Percentiles rank a stretch among this genome's conserved stretches.
These are phyloP conservation scores for Melanomma pulvis-pyrius DNA, from an alignment of 495 filamentous ascomycete genomes.

Conservation along the genomic window DNA sequence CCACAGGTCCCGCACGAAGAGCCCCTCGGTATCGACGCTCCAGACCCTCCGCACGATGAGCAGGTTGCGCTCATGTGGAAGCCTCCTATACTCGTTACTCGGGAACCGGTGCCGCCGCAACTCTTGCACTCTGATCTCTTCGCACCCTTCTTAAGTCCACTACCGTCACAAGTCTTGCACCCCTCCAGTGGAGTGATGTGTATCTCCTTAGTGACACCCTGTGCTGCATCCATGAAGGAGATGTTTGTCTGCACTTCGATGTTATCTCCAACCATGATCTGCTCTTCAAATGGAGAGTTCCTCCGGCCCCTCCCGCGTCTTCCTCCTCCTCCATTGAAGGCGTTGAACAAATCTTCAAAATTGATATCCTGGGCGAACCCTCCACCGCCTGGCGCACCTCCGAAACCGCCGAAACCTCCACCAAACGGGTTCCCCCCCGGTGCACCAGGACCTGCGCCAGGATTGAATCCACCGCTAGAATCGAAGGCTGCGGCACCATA, in stretches of 20 bases:
- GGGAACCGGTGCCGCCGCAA: slow-evolving; percentile 84
- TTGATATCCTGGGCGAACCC: slow-evolving; percentile 80
- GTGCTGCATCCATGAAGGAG: slow-evolving; percentile 94
- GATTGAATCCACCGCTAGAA: slow-evolving; percentile 70
- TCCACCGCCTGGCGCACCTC: slow-evolving; percentile 56
- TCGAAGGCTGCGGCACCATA: slow-evolving; percentile 90
- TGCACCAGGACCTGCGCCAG: slow-evolving; percentile 61
- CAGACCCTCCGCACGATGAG: slow-evolving; percentile 73
- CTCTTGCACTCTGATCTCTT: slow-evolving; percentile 70
- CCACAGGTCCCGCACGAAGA: slow-evolving; percentile 76
- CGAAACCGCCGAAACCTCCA: slow-evolving; percentile 52
- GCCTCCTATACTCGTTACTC: slow-evolving; percentile 86
- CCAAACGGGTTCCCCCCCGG: slow-evolving; percentile 47
- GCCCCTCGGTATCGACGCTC: slow-evolving; percentile 70
- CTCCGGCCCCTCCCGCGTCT: slow-evolving; percentile 54
- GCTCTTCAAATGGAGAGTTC: slow-evolving; percentile 65
- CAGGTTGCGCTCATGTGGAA: slow-evolving; percentile 97
- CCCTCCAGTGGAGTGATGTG: slow-evolving; percentile 72
- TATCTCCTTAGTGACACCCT: slow-evolving; percentile 79
- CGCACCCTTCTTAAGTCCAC: slow-evolving; percentile 79
- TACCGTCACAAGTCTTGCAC: slow-evolving; percentile 81
- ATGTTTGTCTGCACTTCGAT: slow-evolving; percentile 92
- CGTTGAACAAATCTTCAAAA: slow-evolving; percentile 93
- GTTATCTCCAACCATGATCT: slow-evolving; percentile 83
- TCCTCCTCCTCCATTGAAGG: slow-evolving; percentile 69